Evolutionary conservation across 495 filamentous ascomycete genomes (phyloP).

Genomic region (Penicillium bovifimosum): DNA sequence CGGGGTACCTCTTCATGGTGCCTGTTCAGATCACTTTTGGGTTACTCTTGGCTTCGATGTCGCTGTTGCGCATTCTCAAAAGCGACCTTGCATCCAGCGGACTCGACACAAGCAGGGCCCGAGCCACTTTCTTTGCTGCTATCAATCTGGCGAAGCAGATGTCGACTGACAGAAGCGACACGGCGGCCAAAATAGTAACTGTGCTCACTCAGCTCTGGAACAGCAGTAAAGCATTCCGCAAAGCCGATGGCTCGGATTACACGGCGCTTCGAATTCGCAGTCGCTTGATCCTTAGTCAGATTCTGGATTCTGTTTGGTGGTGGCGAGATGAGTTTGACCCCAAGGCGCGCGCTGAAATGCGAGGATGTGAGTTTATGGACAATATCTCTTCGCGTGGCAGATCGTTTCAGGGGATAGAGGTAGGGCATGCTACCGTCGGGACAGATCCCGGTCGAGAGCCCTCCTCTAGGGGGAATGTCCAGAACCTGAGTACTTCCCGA

Average conservation of each 20-base stretch:
- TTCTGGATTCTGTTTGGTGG: conserved; percentile 47
- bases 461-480: background rate
- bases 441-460: conserved; percentile 14
- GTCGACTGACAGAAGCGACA: conserved; percentile 35
- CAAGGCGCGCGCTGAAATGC: conserved; percentile 14
- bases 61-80: conserved; percentile 40
- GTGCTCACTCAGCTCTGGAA: conserved; percentile 40
- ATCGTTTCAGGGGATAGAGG: background rate
- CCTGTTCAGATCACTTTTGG: conserved; percentile 31
- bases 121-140: conserved; percentile 27
- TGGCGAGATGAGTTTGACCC: conserved; percentile 45
- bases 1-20: conserved; percentile 19
- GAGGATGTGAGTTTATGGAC: conserved; percentile 11
- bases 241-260: conserved; percentile 35
- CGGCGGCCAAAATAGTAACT: conserved; percentile 28
- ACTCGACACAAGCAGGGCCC: conserved; percentile 32
- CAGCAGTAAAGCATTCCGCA: conserved; percentile 42
- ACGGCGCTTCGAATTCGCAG: conserved; percentile 38
- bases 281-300: conserved; percentile 35
- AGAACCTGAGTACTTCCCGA: background rate
- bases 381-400: conserved; percentile 11
- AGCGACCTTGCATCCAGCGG: conserved; percentile 19
- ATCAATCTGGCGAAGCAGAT: conserved; percentile 38
- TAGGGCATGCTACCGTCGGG: conserved; percentile 6
- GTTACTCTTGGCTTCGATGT: conserved; percentile 29